Evolutionary conservation across 257 asterid species (phyloP), one percentile per base, ranked within the genome.

Genomic region (Capsicum pubescens): DNA sequence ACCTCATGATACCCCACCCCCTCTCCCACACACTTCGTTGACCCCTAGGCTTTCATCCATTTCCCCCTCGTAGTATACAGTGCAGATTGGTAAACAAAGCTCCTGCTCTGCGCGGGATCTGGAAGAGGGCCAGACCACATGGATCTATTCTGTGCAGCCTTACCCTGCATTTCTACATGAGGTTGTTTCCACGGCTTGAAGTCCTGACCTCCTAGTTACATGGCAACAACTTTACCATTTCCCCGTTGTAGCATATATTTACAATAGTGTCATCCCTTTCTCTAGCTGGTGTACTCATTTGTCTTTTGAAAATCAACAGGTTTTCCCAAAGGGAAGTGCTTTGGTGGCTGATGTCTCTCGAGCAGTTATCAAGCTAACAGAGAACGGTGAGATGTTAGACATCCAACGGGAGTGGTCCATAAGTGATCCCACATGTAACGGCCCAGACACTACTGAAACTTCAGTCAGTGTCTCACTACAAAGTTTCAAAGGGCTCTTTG

Each of bases 281-380:
- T 12, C 21, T 19, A 67, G 74, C 48, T 67, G 74, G 50, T 36
- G 74, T 13, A 67, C 74, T 67, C 17, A 67, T 67, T 67, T 67
- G 74, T 67, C 50, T 67, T 67, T 35, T 7, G 50, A 67, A 56
- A 35, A 35, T 67, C 12, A 67, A 67, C 74, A 67, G 74, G 50
- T 67, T 67, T 67, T 67, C 50, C 74, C 50, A 6, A 67, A 67
- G 50, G 74, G 74, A 35, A 67, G 74, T 67, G 50, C 74, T 67
- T 67, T 67, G 48, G 74, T 67, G 74, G 74, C 74, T 67, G 74
- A 67, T 67, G 50, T 67, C 74, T 67, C 74, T 67, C 74, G 74
- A 67, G 74, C 74, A 67, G 19, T 67, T 67, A 67, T 67, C 74
- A 67, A 67, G 21, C 74, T 67, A 67, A 67, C 50, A 67, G 74